Base-by-base conservation (phyloP, 2,329 filamentous ascomycete genomes). In the Botrytis hyacinthi region DNA sequence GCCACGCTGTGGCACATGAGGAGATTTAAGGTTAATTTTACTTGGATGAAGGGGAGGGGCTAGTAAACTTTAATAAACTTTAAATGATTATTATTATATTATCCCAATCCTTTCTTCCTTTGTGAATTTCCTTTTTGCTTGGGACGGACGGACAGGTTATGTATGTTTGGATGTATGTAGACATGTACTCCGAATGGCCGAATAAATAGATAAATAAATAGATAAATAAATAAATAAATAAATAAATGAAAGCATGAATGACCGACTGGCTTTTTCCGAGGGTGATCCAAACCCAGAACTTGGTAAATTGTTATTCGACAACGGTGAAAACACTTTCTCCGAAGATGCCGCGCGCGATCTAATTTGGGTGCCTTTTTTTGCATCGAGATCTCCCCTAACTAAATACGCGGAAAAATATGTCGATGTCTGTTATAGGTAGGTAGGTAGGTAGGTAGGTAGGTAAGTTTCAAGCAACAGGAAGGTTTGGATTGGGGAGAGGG, bases 11-110 rank as follows among this genome's bases (percentile, higher is more conserved):
- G 44, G 63, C 63, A 67, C 44, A 67, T 67, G 44, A 67, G 32
- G 51, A 51, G 10, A 40, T 67, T 67, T 67, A 67, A 67, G 65
- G 65, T 67, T 67, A 67, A 67, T 54, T 54, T 67, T 67, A 54
- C 46, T 67, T 48, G 65, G 37, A 67, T 54, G 26, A 67, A 67
- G 44, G 32, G 32, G 63, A 51, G 63, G 63, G 63, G 44, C 63
- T 66, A 54, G 14, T 14, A 37, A 63, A 63, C 60, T 63, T 26
- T 63, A 40, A 67, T 54, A 29, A 54, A 54, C 44, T 54, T 40
- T 51, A 51, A 67, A 46, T 46, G 44, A 46, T 46, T 46, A 46
- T 22, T 46, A 46, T 46, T 20, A 46, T 42, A 42, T 42, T 37
- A 44, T 63, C 20, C 8, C 26, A 9, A n/a, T 61, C 26, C 32